These are phyloP conservation scores for Leucosporidium scottii DNA, from an alignment of 768 basidiomycete genomes.

Conservation along the genomic window DNA sequence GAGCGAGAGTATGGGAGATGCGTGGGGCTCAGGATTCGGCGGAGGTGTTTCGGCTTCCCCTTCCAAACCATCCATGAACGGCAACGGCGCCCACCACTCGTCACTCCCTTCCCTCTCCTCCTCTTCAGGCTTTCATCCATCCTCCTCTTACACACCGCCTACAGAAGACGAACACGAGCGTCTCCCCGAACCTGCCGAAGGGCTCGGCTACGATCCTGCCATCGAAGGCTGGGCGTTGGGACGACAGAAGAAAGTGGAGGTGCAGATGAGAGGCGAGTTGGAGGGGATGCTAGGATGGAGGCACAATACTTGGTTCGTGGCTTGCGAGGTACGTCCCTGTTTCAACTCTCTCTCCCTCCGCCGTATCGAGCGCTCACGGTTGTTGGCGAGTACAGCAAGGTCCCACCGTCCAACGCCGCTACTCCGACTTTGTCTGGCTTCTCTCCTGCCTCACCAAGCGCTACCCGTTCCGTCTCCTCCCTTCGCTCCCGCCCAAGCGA, in stretches of 20 bases:
- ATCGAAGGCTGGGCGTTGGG: not conserved
- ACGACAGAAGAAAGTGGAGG: not conserved
- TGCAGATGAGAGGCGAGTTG: not conserved
- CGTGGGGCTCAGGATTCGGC: not conserved
- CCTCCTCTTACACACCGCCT: too few relatives aligned
- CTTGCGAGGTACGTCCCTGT: not conserved
- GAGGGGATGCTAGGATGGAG: not conserved
- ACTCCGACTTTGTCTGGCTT: conserved; percentile 86
- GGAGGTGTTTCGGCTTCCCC: not conserved
- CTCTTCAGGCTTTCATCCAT: too few relatives aligned
- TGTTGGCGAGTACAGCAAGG: conserved; percentile 3
- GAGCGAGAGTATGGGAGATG: not conserved
- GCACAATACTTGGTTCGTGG: not conserved
- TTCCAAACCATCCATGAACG: too few relatives aligned
- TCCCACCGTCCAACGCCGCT: conserved; percentile 65
- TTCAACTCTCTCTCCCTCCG: not conserved
- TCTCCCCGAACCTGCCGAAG: not conserved
- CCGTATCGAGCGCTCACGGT: not conserved
- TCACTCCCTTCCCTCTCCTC: not conserved
- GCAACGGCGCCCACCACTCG: not conserved
- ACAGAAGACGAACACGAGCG: not conserved
- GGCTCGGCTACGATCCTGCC: not conserved
- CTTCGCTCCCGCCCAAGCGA: conserved; percentile 81
- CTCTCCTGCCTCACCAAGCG: conserved; percentile 77
- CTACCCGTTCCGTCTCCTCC: conserved; percentile 89